A percentile compares a stretch with the other conserved stretches of the same genome.
Conservation (phyloP, 768 basidiomycete genomes). For the Pleurotus salmoneostramineus region DNA sequence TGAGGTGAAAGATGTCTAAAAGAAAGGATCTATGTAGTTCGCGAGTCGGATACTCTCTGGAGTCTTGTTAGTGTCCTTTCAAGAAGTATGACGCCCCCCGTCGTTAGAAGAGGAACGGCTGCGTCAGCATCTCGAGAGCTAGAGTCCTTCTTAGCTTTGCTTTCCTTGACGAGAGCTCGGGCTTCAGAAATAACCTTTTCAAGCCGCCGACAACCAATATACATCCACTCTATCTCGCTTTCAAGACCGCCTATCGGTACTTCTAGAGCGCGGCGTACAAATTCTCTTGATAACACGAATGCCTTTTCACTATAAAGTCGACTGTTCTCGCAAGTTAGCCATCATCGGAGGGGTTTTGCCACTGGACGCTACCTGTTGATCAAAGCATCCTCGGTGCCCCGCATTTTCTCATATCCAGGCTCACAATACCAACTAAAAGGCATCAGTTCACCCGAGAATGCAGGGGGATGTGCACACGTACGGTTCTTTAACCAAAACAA, state of each 20-base stretch:
- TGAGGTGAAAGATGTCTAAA: too few relatives aligned
- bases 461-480: slow-evolving; percentile 34
- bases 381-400: slow-evolving; percentile 86
- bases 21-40: too few relatives aligned
- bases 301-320: slow-evolving; percentile 93
- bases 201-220: slow-evolving; percentile 59
- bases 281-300: slow-evolving; percentile 85
- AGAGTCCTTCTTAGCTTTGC: slow-evolving; percentile 31
- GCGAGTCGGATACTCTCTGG: slow-evolving; percentile 34
- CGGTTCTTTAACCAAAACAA: slow-evolving; percentile 91
- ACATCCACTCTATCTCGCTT: slow-evolving; percentile 70
- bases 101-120: slow-evolving; percentile 72
- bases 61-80: slow-evolving; percentile 72
- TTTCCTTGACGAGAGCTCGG: slow-evolving; percentile 62
- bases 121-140: slow-evolving; percentile 28
- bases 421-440: slow-evolving; percentile 78
- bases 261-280: slow-evolving; percentile 86
- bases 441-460: too few relatives aligned
- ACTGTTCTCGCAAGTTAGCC: slow-evolving; percentile 33
- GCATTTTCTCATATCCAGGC: slow-evolving; percentile 88
- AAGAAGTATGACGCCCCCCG: slow-evolving; percentile 76
- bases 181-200: slow-evolving; percentile 67
- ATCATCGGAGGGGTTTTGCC: background rate
- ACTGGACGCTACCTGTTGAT: slow-evolving; percentile 64
- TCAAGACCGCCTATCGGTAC: slow-evolving; percentile 70